Evolutionary conservation across 2,329 filamentous ascomycete species (phyloP), one percentile per base, ranked within the genome.

Genomic region (Ceratocystis lukuohia): DNA sequence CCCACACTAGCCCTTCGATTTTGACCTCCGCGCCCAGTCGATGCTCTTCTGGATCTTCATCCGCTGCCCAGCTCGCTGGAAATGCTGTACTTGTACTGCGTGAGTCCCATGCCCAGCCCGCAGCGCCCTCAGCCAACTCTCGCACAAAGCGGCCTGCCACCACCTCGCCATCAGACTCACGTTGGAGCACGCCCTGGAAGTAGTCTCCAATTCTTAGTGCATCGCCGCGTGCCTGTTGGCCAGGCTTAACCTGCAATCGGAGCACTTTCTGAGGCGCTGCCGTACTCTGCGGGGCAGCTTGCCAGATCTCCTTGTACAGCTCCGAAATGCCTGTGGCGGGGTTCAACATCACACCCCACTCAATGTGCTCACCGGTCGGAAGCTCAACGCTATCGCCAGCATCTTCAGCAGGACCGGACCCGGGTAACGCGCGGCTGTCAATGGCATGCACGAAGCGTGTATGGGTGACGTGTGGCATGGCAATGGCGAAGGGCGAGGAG

Each of bases 251-350:
- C 15, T 28, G 44, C 7, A 66, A 37, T 2, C 56, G 56, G 5
- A 66, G 25, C 45, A 57, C 41, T 10, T n/a, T 25, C n/a, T 15
- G 30, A n/a, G 30, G 25, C 46, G 46, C 25, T 30, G 50, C 30
- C 17, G 30, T 15, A 12, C 17, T n/a, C 30, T 65, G 62, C 33
- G 28, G 30, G 22, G 56, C 66, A 3, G 50, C 25, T 20, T 45
- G 41, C 87, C 87, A 89, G 1, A 87, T 72, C 73, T 90, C 87
- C 72, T 89, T 86, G 70, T 91, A 90, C 0, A 75, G 74, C 8
- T 79, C 79, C 48, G 78, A 72, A 0, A 71, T 53, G 0, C 81
- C 80, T 1, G 82, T 83, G 0, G 74, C 76, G 0, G 83, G 83
- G 69, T 88, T 84, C 10, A 80, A 74, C 81, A 87, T 87, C 12